Conservation (phyloP, 371 early-diverging fungal genomes). For the Rhizopus arrhizus region DNA sequence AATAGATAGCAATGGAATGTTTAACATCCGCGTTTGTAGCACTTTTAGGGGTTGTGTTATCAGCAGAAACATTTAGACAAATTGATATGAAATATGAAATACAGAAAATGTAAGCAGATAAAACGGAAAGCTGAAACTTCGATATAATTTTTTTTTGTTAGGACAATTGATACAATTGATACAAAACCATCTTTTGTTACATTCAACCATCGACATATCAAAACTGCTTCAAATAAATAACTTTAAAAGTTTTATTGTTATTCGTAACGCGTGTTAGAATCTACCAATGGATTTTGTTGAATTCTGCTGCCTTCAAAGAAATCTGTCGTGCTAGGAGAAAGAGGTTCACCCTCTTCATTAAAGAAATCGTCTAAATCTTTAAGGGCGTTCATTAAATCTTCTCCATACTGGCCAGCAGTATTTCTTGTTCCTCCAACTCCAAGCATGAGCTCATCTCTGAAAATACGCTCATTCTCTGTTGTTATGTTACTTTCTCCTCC, state of each 20-base stretch:
- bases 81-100: conserved; percentile 66
- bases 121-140: not conserved
- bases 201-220: conserved; percentile 58
- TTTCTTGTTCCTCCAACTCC: conserved; percentile 1
- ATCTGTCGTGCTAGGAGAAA: conserved; percentile 22
- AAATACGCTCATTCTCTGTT: conserved; percentile 7
- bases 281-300: conserved; percentile 1
- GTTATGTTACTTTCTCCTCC: conserved; percentile 30
- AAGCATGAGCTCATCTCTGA: conserved; percentile 11
- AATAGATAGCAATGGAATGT: conserved; percentile 47
- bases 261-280: not conserved
- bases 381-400: conserved; percentile 58
- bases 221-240: conserved; percentile 5
- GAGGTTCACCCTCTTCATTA: conserved; percentile 53
- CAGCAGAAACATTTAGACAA: conserved; percentile 62
- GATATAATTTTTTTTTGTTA: conserved; percentile 21
- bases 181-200: conserved; percentile 66
- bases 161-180: conserved; percentile 68
- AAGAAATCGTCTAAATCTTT: conserved; percentile 66
- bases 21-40: conserved; percentile 41
- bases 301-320: conserved; percentile 8
- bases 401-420: conserved; percentile 33
- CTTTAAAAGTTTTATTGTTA: conserved; percentile 6
- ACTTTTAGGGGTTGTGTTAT: conserved; percentile 46
- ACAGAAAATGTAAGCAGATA: conserved; percentile 59